Conservation (phyloP, 129 eudicot genomes). For the Flaveria sonorensis region DNA sequence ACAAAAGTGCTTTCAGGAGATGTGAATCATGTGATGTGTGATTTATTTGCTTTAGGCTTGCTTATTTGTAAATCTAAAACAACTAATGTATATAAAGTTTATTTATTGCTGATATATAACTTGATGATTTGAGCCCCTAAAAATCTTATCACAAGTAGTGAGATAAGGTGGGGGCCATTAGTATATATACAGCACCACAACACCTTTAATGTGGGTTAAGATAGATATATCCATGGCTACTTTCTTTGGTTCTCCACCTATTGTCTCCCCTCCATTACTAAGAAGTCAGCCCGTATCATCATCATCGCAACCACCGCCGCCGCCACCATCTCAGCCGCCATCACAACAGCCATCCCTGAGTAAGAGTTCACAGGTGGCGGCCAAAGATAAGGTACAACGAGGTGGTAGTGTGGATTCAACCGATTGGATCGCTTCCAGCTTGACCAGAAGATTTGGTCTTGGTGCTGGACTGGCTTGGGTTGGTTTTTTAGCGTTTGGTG, state of each 20-base stretch:
- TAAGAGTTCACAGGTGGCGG: slow-evolving; percentile 33
- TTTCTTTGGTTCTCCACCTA: slow-evolving; percentile 61
- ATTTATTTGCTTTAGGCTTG: too few species aligned
- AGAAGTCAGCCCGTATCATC: slow-evolving; percentile 48
- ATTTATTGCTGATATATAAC: too few species aligned
- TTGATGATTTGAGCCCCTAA: slow-evolving; percentile 1
- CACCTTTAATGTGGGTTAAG: slow-evolving; percentile 7
- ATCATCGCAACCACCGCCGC: slow-evolving; percentile 50
- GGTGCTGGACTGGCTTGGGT: slow-evolving; percentile 99
- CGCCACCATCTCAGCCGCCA: slow-evolving; percentile 34
- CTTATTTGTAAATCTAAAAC: too few species aligned
- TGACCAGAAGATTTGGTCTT: slow-evolving; percentile 87
- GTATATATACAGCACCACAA: slow-evolving; percentile 29
- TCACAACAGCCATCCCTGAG: slow-evolving; percentile 36
- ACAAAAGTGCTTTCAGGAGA: too few species aligned
- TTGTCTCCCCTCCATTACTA: slow-evolving; percentile 53
- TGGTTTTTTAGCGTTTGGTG: slow-evolving; percentile 82
- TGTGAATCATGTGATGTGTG: too few species aligned
- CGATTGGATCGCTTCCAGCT: slow-evolving; percentile 84
- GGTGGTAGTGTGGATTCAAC: slow-evolving; percentile 60
- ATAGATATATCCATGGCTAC: slow-evolving; percentile 54
- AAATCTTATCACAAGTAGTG: slow-evolving; percentile 25
- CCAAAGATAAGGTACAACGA: slow-evolving; percentile 31
- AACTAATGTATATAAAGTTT: too few species aligned
- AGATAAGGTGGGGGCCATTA: slow-evolving; percentile 70